Evolutionary conservation across 495 filamentous ascomycete genomes (phyloP), one percentile per base, ranked within the genome.

Genomic region (Xylaria venustula): DNA sequence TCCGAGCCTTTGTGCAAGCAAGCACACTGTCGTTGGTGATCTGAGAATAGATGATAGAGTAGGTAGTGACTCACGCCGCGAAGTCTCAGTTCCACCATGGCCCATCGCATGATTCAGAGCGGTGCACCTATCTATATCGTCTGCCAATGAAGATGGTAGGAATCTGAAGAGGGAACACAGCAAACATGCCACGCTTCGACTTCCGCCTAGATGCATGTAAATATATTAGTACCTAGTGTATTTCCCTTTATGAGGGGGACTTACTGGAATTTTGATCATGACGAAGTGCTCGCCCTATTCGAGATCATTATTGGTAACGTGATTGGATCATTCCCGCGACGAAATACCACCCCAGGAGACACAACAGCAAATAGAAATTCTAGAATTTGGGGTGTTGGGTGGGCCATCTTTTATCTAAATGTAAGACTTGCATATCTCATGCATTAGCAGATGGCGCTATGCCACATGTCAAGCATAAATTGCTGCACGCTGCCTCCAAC

Each of bases 401-500:
- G 46, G 57, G 47, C 57, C 46, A 15, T 51, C 37, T 42, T 42
- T 36, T 26, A 58, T 58, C 54, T 45, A 23, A 4, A 42, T 7
- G 34, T 42, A 60, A 42, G 46, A 60, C 47, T 30, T 60, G 57
- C 57, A 60, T 60, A 17, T 20, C 11, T 46, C 15, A 12, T 50
- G 56, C 56, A 59, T 50, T 50, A 41, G 46, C 45, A 41, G 36
- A 28, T 46, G 2, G 25, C 20, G 26, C 34, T 37, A 52, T 60
- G 57, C 57, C 57, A 60, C 57, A 60, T 60, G 46, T 50, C 57
- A 52, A 51, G 26, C 26, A 44, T 60, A 51, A 52, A 52, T 37
- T 60, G 36, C 37, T 45, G 17, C 28, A n/a, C 34, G 23, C 36
- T 26, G 40, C 47, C 32, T 14, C 26, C 23, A 52, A 41, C 57